Evolutionary conservation across 2,329 filamentous ascomycete species (phyloP).

Genomic region (Trichoderma gracile): DNA sequence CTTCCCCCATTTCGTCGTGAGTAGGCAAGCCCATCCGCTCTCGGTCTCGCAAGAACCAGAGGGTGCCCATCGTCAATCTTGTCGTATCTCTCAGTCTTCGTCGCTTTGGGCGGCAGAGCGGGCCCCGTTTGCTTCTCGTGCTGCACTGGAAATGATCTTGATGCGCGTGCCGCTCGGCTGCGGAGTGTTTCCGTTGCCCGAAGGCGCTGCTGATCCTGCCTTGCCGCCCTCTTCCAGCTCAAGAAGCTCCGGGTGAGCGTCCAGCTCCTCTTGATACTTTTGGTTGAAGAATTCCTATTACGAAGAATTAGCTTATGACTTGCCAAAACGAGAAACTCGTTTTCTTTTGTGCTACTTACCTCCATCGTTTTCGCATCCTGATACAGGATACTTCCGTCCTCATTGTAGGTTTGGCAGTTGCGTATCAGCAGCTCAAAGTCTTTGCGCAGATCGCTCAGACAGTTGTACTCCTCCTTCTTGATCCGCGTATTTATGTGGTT

Average conservation of each 20-base stretch:
- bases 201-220: conserved; percentile 48
- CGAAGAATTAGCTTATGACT: conserved; percentile 38
- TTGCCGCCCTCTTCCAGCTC: conserved; percentile 54
- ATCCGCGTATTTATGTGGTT: conserved; percentile 93
- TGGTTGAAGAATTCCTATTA: conserved; percentile 58
- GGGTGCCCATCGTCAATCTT: conserved; percentile 17
- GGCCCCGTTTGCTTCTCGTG: conserved; percentile 43
- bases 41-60: conserved; percentile 4
- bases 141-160: conserved; percentile 60
- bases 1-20: conserved; percentile 16
- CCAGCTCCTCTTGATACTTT: conserved; percentile 55
- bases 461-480: conserved; percentile 91
- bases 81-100: conserved; percentile 45
- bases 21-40: conserved; percentile 8
- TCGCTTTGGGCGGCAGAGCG: conserved; percentile 52
- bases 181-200: conserved; percentile 64
- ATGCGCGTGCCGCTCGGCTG: conserved; percentile 65
- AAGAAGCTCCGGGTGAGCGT: conserved; percentile 55
- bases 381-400: conserved; percentile 89
- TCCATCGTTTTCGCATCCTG: conserved; percentile 91
- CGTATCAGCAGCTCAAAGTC: conserved; percentile 83
- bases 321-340: not conserved
- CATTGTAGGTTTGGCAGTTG: conserved; percentile 95
- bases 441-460: conserved; percentile 73
- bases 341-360: conserved; percentile 54